Evolutionary conservation across 2,329 filamentous ascomycete species (phyloP), one percentile per base, ranked within the genome.

Genomic region (Myriangium duriaei): DNA sequence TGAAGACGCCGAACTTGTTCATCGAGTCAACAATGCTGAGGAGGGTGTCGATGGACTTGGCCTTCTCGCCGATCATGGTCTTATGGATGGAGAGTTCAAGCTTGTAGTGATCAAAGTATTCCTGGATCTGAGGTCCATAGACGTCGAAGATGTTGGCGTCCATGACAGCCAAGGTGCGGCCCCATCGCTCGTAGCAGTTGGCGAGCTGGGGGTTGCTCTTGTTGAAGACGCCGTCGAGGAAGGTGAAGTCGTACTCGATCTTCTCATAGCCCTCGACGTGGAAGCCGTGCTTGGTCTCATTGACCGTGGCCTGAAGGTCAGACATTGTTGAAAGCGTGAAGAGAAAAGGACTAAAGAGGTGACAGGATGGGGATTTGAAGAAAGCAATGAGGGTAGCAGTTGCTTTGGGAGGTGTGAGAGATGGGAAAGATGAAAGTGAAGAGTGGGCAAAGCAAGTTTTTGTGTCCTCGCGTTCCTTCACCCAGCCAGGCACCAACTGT

Each of bases 21-120:
- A 83, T 82, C 3, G 76, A 79, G 53, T 82, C 76, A 37, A 79
- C 76, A 48, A 83, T 81, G 47, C 67, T 72, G 36, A 81, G 56
- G 42, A 81, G 66, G 0, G 77, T 81, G 17, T 80, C 73, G 50
- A 83, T 77, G 1, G 72, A 77, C 67, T 83, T 83, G 30, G 77
- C 77, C 59, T 81, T 81, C 55, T 83, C 79, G 10, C 79, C 78
- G 53, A 83, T 81, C 62, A 76, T 79, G 42, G 76, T 81, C 64
- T 79, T 75, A 59, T 82, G 77, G 33, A 82, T 69, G 47, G 70
- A 72, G 38, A 82, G 63, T 14, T 71, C 60, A 32, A 82, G 64
- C 12, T 65, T 64, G 55, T 81, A 64, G 51, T 80, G 71, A 37
- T 74, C 63, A 51, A 82, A 82, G 58, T 83, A 83, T 36, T 60